These are phyloP conservation scores for Euphrasia arctica DNA, from an alignment of 305 asterid genomes.

Conservation along the genomic window DNA sequence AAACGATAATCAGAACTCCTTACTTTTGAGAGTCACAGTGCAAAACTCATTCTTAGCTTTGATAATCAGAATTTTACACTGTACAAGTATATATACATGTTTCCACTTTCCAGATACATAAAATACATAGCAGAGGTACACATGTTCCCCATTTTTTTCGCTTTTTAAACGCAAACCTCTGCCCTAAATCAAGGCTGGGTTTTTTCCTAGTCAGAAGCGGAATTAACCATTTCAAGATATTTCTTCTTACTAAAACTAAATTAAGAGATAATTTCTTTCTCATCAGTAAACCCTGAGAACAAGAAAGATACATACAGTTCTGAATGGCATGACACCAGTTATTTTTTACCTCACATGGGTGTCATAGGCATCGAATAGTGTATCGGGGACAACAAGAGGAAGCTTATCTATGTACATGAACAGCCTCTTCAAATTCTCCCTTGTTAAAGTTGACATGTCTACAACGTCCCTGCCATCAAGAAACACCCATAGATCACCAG, in stretches of 20 bases:
- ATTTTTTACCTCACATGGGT: slow-evolving; percentile 64
- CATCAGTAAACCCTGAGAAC: slow-evolving; percentile 9
- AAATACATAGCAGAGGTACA: slow-evolving; percentile 7
- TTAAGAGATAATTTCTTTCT: slow-evolving; percentile 24
- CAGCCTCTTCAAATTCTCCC: slow-evolving; percentile 85
- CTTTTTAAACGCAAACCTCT: slow-evolving; percentile 37
- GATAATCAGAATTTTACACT: slow-evolving; percentile 29
- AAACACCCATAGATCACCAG: slow-evolving; percentile 84
- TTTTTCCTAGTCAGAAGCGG: slow-evolving; percentile 32
- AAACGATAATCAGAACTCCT: slow-evolving; percentile 11
- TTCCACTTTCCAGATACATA: slow-evolving; percentile 26
- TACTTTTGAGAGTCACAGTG: slow-evolving; percentile 19
- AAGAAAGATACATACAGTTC: slow-evolving; percentile 27
- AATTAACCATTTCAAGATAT: slow-evolving; percentile 22
- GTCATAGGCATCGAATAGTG: slow-evolving; percentile 66
- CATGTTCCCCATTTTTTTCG: slow-evolving; percentile 19
- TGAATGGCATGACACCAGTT: slow-evolving; percentile 14
- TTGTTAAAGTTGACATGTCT: slow-evolving; percentile 61
- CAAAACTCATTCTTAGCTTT: slow-evolving; percentile 17
- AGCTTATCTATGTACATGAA: slow-evolving; percentile 79
- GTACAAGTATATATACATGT: slow-evolving; percentile 38
- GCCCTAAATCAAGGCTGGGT: slow-evolving; percentile 43
- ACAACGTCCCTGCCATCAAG: slow-evolving; percentile 60
- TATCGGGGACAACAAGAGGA: slow-evolving; percentile 74
- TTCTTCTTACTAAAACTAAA: slow-evolving; percentile 28